phyloP scores from a whole-genome alignment of 1,284 basidiomycete genomes.

The Prillingera fragicola region DNA sequence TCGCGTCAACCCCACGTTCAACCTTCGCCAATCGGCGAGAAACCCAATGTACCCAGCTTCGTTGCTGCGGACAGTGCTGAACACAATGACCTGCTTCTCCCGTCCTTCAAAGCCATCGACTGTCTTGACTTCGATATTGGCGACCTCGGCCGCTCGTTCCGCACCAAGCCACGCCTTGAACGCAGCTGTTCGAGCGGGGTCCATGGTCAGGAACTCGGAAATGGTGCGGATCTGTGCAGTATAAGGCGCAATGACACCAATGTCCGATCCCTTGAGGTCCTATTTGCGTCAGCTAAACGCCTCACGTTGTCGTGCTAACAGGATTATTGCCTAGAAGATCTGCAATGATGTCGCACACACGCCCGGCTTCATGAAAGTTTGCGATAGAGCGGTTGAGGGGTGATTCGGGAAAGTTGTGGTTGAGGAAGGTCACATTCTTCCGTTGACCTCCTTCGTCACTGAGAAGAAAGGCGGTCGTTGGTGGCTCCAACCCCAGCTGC shows the following conservation, averaged over 20 bases:
- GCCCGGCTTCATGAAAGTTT: conserved; percentile 67
- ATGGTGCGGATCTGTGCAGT: conserved; percentile 70
- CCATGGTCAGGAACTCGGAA: conserved; percentile 53
- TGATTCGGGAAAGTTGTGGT: conserved; percentile 65
- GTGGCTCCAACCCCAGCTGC: conserved; percentile 55
- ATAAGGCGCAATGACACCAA: conserved; percentile 84
- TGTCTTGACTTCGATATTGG: conserved; percentile 71
- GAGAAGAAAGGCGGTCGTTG: conserved; percentile 51
- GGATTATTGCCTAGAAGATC: conserved; percentile 69
- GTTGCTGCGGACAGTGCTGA: conserved; percentile 83
- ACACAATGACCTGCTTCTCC: conserved; percentile 85
- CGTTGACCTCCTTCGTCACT: conserved; percentile 13
- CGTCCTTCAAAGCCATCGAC: conserved; percentile 91
- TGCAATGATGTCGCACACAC: conserved; percentile 70
- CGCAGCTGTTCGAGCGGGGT: conserved; percentile 46
- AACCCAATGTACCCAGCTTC: conserved; percentile 70
- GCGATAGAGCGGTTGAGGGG: conserved; percentile 62
- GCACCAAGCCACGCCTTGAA: conserved; percentile 60
- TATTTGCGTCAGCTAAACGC: conserved; percentile 30
- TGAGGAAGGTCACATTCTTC: conserved; percentile 62
- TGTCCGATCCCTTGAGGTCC: conserved; percentile 63
- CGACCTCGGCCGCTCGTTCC: conserved; percentile 60
- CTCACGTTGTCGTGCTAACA: conserved; percentile 45
- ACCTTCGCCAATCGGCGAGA: conserved; percentile 74
- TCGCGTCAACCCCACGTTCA: conserved; percentile 83